Evolutionary conservation across 345 rosid genomes (phyloP).

Genomic region (Eucalyptus erythrocorys): DNA sequence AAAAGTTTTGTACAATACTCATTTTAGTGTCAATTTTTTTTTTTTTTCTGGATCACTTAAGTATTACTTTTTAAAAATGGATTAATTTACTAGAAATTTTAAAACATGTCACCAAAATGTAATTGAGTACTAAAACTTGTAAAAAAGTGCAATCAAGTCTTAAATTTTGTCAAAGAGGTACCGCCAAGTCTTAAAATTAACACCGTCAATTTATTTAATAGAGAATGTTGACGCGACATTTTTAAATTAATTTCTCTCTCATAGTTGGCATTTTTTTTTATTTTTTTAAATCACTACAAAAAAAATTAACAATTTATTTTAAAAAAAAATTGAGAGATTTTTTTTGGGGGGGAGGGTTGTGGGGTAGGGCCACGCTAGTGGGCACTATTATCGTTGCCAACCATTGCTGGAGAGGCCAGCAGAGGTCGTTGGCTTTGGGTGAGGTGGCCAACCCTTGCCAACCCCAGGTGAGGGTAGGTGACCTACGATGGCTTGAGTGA

Average conservation of each 20-base stretch:
- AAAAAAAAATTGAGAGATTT: too few relatives aligned
- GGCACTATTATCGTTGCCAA: fast-evolving
- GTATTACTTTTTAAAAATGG: too few relatives aligned
- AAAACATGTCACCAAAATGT: too few relatives aligned
- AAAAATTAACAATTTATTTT: too few relatives aligned
- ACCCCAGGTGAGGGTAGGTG: fast-evolving
- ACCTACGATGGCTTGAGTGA: fast-evolving
- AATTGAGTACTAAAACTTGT: fast-evolving
- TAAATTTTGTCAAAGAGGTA: fast-evolving
- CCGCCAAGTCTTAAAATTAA: fast-evolving
- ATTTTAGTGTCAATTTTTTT: too few relatives aligned
- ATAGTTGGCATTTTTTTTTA: too few relatives aligned
- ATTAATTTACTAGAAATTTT: fast-evolving
- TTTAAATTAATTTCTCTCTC: too few relatives aligned
- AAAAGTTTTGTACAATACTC: fast-evolving
- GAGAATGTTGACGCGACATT: fast-evolving
- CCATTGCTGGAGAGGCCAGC: fast-evolving
- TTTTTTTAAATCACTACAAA: too few relatives aligned
- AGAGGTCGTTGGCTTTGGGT: fast-evolving
- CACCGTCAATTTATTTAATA: too few relatives aligned
- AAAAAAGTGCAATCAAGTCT: too few relatives aligned
- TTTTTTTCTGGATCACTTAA: fast-evolving
- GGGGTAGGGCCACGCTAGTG: fast-evolving
- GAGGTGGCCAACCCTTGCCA: fast-evolving
- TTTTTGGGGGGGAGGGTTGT: too few relatives aligned